These are phyloP conservation scores for Saksenaea vasiformis DNA, from an alignment of 371 early-diverging fungal genomes.

Conservation along the genomic window DNA sequence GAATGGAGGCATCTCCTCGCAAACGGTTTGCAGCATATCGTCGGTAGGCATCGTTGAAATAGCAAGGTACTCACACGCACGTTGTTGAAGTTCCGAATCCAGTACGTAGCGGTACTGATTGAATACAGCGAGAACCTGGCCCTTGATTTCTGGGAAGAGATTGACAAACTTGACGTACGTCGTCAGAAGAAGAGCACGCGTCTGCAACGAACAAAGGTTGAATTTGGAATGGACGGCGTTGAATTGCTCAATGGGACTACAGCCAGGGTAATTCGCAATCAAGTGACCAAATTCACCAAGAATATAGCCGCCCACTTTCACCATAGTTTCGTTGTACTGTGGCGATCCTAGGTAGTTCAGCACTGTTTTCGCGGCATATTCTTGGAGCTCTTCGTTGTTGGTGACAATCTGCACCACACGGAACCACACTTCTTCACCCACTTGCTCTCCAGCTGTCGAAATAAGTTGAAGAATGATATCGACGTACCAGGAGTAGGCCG, in stretches of 20 bases:
- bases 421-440: constrained; percentile 97
- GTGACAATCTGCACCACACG: constrained; percentile 95
- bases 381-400: constrained; percentile 91
- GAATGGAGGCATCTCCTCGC: constrained; percentile 97
- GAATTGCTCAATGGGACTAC: constrained; percentile 91
- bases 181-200: constrained; percentile 85
- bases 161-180: constrained; percentile 94
- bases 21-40: constrained; percentile 88
- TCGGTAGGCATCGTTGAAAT: constrained; percentile 81
- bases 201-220: constrained; percentile 73
- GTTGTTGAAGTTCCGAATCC: constrained; percentile 94
- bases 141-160: constrained; percentile 95
- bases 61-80: constrained; percentile 94
- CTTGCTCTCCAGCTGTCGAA: constrained; percentile 93
- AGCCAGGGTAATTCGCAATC: constrained; percentile 84
- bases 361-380: constrained; percentile 88
- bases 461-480: constrained; percentile 95
- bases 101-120: constrained; percentile 84
- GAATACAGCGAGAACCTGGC: constrained; percentile 81
- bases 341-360: constrained; percentile 80
- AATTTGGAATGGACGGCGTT: constrained; percentile 90
- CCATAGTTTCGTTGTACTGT: constrained; percentile 90
- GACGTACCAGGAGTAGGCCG: constrained; percentile 97
- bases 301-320: constrained; percentile 94
- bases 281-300: constrained; percentile 96